Evolutionary conservation across 768 basidiomycete genomes (phyloP).

Genomic region (Lactifluus piperatus): DNA sequence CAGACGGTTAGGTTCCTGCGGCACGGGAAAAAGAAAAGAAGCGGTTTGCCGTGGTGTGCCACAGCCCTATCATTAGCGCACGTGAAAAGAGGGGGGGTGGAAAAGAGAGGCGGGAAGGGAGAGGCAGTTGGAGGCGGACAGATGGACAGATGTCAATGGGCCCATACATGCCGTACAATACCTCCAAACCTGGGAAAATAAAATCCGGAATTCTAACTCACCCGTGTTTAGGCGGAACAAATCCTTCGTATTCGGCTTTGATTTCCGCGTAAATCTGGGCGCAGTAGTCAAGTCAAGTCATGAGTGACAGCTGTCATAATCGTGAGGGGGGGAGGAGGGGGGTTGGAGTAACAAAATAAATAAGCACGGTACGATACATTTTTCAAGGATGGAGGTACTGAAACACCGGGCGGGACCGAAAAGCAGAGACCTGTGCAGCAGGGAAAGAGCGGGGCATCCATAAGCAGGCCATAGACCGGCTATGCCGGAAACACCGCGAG

Average conservation of each 20-base stretch:
- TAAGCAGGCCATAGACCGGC: not conserved
- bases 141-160: not conserved
- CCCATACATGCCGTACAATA: no score
- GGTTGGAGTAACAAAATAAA: not conserved
- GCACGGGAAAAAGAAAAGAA: no score
- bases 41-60: no score
- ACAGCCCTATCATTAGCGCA: not conserved
- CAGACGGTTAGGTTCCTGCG: slow-evolving; percentile 71
- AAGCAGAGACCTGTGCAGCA: slow-evolving; percentile 71
- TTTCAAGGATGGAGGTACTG: slow-evolving; percentile 70
- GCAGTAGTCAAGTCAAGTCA: not conserved
- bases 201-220: slow-evolving; percentile 31
- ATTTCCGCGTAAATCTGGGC: slow-evolving; percentile 82
- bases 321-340: not conserved
- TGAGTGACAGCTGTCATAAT: slow-evolving; percentile 11
- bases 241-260: slow-evolving; percentile 71
- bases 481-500: not conserved
- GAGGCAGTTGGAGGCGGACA: not conserved
- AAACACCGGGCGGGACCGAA: slow-evolving; percentile 75
- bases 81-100: not conserved
- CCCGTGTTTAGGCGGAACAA: slow-evolving; percentile 78
- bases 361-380: slow-evolving; percentile 48
- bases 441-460: not conserved
- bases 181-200: not conserved
- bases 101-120: no score